These are phyloP conservation scores for Alnus rubra DNA, from an alignment of 306 rosid species.

Conservation along the genomic window DNA sequence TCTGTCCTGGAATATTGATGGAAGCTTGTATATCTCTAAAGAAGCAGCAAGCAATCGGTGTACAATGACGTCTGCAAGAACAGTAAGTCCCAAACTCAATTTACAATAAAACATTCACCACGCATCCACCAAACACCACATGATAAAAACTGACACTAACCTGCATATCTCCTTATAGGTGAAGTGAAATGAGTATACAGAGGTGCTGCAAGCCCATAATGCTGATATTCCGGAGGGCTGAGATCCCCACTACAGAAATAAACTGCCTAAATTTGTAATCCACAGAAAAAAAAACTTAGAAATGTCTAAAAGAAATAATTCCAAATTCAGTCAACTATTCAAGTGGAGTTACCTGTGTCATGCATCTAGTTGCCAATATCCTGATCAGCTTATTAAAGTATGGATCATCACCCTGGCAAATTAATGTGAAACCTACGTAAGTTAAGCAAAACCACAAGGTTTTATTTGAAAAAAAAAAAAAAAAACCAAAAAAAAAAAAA, in stretches of 20 bases:
- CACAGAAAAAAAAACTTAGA: constrained; percentile 13
- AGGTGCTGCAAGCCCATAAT: constrained; percentile 95
- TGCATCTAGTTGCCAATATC: constrained; percentile 94
- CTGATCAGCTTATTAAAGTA: constrained; percentile 93
- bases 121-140: constrained; percentile 11
- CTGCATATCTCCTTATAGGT: constrained; percentile 96
- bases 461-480: constrained; percentile 11
- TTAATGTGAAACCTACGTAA: neutral
- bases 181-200: constrained; percentile 96
- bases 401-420: constrained; percentile 84
- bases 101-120: constrained; percentile 17
- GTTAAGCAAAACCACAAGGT: neutral
- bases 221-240: constrained; percentile 88
- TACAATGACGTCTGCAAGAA: constrained; percentile 78
- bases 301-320: constrained; percentile 16
- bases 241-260: constrained; percentile 97
- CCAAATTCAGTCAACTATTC: constrained; percentile 7
- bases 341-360: constrained; percentile 79
- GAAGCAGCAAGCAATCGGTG: constrained; percentile 98
- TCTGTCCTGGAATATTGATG: constrained; percentile 74
- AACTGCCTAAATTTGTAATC: constrained; percentile 64
- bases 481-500: neutral
- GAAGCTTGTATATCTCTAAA: constrained; percentile 73
- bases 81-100: constrained; percentile 21
- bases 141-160: constrained; percentile 35